Base-by-base conservation (phyloP, 192 early-diverging fungal genomes). In the Gigaspora rosea region DNA sequence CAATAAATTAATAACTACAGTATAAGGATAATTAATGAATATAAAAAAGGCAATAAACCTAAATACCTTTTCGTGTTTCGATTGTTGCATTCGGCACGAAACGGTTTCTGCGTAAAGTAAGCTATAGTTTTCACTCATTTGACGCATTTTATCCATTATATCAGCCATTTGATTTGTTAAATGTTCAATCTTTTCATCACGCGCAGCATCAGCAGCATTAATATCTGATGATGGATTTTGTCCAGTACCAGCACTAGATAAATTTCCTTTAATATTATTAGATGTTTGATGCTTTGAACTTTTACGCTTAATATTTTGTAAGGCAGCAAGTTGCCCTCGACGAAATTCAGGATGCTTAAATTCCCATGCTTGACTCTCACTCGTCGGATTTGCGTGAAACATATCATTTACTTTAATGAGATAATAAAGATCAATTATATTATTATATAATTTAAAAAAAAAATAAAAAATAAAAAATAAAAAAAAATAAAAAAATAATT, bases 281-380 rank as follows among this genome's bases (percentile, higher is more conserved):
- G 62, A 18, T 35, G 22, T 16, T 27, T 22, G 15, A 50, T 66
- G 75, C n/a, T 76, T 76, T 41, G 75, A 62, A 63, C 75, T 76
- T 81, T 92, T 92, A 61, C 93, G 89, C 78, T 90, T 90, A 76
- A 94, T 92, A 33, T 86, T 86, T 47, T 91, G 89, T 27, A 92
- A 83, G 22, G 91, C 86, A 72, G 90, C 89, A 4, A 86, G 85
- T 9, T 87, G 87, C 52, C 91, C 92, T 79, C 89, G 87, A 79
- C 91, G 92, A 73, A 96, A 96, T 50, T 90, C 85, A 1, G 92
- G 93, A 77, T 96, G 95, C 78, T 91, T 90, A 77, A 96, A 96
- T 76, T 96, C 93, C 94, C 95, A 95, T 8, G 92, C 89, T 84
- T 96, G 91, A 50, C 74, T 87, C 77, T 90, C 88, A 78, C 83